Base-by-base conservation (phyloP, 192 early-diverging fungal genomes). In the Dispira simplex region DNA sequence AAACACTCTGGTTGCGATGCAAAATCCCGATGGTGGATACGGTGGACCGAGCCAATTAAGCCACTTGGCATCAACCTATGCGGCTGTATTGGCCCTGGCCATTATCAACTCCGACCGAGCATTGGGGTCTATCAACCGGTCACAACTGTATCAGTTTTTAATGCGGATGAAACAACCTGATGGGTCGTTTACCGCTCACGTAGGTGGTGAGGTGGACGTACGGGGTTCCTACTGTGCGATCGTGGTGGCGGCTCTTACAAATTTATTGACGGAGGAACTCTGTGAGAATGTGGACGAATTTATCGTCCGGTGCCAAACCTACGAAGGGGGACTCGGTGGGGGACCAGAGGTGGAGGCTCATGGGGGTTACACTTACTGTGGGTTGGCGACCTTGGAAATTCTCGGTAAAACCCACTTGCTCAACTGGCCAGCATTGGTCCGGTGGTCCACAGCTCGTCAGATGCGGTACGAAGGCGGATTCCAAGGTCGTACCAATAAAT, bases 361-460 rank as follows among this genome's bases (percentile, higher is more conserved):
- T 66, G 91, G 92, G 46, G 96, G 96, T 4, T 99, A 99, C 72
- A 89, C 90, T 6, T 90, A 92, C 64, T 97, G 94, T 70, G 96
- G 82, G 8, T 64, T 96, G 45, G 96, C 92, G 0, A 90, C 96
- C 0, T 67, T 93, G 65, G 86, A 87, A 58, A 74, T 97, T 14
- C 63, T 97, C 32, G 83, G 79, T 44, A 68, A 73, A 52, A 75
- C 84, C 9, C 73, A 90, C 62, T 20, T 75, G 43, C 67, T 97
- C 53, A 72, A 95, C 66, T 51, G 84, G 0, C 73, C 79, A 14
- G 71, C 75, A 1, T 63, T 94, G 49, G 62, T 76, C 45, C 69
- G 74, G 46, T 99, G 94, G 94, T 75, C 86, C 54, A 67, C 70
- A 20, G 73, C 70, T 3, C 71, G 92, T 46, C 96, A 99, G 74